These are phyloP conservation scores for Clavispora carvajalis DNA, from an alignment of 805 yeast species.

Conservation along the genomic window DNA sequence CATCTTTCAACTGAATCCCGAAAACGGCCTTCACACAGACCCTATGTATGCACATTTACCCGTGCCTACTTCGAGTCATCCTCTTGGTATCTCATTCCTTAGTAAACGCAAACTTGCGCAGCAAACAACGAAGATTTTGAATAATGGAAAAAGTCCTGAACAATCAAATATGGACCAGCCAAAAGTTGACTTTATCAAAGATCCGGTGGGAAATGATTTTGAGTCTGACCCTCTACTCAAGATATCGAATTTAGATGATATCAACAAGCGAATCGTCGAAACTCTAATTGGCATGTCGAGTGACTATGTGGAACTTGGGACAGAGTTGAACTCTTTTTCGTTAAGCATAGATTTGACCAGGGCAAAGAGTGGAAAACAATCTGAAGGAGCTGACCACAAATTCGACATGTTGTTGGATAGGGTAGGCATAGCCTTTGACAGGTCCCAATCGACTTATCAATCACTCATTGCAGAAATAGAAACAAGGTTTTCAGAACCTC, in stretches of 20 bases:
- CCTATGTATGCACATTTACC: slow-evolving; percentile 31
- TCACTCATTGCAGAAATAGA: slow-evolving; percentile 48
- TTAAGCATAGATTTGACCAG: slow-evolving; percentile 32
- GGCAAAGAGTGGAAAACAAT: slow-evolving; percentile 15
- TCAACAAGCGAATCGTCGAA: slow-evolving; percentile 49
- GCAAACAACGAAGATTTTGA: slow-evolving; percentile 4
- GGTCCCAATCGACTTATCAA: slow-evolving; percentile 49
- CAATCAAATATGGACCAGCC: neutral
- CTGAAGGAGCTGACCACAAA: slow-evolving; percentile 22
- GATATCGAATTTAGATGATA: slow-evolving; percentile 48
- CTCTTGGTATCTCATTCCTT: slow-evolving; percentile 26
- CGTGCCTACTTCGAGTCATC: slow-evolving; percentile 22
- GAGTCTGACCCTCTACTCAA: neutral
- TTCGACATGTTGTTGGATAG: slow-evolving; percentile 52
- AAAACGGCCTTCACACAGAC: slow-evolving; percentile 36
- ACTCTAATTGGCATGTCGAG: slow-evolving; percentile 55
- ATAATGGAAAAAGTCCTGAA: neutral
- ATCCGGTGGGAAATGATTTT: no score
- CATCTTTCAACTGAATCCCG: slow-evolving; percentile 40
- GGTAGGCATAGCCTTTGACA: slow-evolving; percentile 82
- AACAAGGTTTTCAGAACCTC: slow-evolving; percentile 59
- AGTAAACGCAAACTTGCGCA: slow-evolving; percentile 5
- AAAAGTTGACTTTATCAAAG: no score
- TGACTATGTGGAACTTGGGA: slow-evolving; percentile 73
- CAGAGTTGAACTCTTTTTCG: slow-evolving; percentile 49